Evolutionary conservation across 1,139 yeast genomes (phyloP).

Genomic region (Blastobotrys malaysiensis): DNA sequence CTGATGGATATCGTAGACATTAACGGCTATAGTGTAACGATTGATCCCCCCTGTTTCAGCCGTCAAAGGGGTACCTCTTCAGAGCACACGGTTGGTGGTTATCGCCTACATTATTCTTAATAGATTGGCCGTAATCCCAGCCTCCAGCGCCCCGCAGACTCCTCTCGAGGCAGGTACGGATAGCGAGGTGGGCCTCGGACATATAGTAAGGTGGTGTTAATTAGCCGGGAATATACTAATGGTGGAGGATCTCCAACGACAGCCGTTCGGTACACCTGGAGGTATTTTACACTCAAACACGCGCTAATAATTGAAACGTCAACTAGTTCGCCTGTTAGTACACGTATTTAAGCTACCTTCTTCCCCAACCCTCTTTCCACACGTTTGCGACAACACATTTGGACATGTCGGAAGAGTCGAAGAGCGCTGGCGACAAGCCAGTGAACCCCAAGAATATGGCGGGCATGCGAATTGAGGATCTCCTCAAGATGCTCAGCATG

Average conservation of each 20-base stretch:
- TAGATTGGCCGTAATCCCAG: too few relatives aligned
- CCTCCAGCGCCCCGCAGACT: too few relatives aligned
- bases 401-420: slow-evolving; percentile 4
- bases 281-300: background rate
- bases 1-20: too few relatives aligned
- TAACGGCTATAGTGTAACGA: too few relatives aligned
- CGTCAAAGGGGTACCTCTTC: background rate
- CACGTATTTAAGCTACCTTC: background rate
- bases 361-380: background rate
- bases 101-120: too few relatives aligned
- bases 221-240: background rate
- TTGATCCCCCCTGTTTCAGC: background rate
- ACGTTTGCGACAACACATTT: slow-evolving; percentile 1
- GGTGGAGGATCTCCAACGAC: background rate
- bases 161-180: background rate
- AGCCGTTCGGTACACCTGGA: background rate
- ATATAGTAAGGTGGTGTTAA: background rate
- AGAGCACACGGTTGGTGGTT: too few relatives aligned
- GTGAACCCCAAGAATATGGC: slow-evolving; percentile 13
- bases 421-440: slow-evolving; percentile 3
- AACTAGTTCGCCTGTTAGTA: background rate
- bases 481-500: slow-evolving; percentile 36
- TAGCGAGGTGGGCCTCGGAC: background rate
- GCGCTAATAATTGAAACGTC: background rate
- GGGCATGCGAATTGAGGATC: slow-evolving; percentile 35